A percentile compares a stretch with the other conserved stretches of the same genome.
Evolutionary conservation across 768 basidiomycete species (phyloP).

Genomic region (Podaxis rugospora): DNA sequence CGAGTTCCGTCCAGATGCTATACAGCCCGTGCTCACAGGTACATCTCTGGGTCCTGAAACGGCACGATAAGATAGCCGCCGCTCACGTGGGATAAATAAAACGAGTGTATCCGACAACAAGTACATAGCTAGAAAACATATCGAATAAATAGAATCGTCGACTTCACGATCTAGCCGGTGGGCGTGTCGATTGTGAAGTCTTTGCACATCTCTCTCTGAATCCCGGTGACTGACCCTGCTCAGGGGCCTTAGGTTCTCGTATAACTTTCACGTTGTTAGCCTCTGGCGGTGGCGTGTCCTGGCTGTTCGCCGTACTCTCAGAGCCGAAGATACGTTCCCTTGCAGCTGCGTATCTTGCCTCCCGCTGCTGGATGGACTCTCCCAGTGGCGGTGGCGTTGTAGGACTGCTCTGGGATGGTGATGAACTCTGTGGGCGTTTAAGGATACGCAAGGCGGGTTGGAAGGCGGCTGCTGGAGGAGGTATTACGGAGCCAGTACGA

Average conservation of each 20-base stretch:
- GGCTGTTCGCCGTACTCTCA: neutral
- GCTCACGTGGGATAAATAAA: neutral
- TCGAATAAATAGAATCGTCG: neutral
- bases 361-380: constrained; percentile 56
- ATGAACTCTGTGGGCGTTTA: constrained; percentile 52
- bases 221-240: neutral
- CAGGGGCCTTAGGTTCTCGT: constrained; percentile 7
- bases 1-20: neutral
- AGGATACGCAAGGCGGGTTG: constrained; percentile 61
- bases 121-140: neutral
- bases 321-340: constrained; percentile 67
- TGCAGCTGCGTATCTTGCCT: constrained; percentile 70
- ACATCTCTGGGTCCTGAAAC: neutral
- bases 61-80: neutral
- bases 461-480: constrained; percentile 51
- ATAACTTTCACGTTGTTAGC: neutral
- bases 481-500: constrained; percentile 29
- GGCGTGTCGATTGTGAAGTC: neutral
- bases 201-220: constrained; percentile 6
- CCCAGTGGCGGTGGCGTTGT: constrained; percentile 19
- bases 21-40: too few relatives aligned
- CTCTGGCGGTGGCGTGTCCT: neutral
- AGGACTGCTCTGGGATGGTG: constrained; percentile 25
- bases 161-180: neutral
- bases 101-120: neutral